Evolutionary conservation across 2,329 filamentous ascomycete genomes (phyloP).

Genomic region (Alternaria infectoria): DNA sequence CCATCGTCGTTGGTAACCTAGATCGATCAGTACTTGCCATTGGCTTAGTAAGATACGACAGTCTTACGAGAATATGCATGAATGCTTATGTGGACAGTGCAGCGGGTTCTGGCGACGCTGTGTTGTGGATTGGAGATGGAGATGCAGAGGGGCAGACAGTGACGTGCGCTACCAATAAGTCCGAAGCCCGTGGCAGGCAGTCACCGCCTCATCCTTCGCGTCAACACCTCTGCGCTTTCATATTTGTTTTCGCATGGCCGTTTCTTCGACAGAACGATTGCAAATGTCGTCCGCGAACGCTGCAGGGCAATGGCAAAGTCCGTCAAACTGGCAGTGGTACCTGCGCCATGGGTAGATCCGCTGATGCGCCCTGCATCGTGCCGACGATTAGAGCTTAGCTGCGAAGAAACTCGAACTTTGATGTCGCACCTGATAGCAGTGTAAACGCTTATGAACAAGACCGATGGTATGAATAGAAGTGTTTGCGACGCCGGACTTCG

Average conservation of each 20-base stretch:
- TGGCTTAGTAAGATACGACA: neutral
- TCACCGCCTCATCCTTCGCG: slow-evolving; percentile 9
- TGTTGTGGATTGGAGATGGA: slow-evolving; percentile 12
- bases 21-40: slow-evolving; percentile 7
- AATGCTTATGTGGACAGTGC: slow-evolving; percentile 4
- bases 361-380: slow-evolving; percentile 9
- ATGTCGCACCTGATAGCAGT: neutral
- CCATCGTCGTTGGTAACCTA: slow-evolving; percentile 61
- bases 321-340: neutral
- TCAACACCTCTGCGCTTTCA: neutral
- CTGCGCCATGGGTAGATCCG: slow-evolving; percentile 13
- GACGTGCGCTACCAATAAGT: slow-evolving; percentile 35
- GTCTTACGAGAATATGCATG: slow-evolving; percentile 49
- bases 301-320: neutral
- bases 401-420: neutral
- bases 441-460: neutral
- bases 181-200: slow-evolving; percentile 22
- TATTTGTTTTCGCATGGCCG: neutral
- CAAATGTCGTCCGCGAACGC: neutral
- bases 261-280: neutral
- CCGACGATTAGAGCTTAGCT: slow-evolving; percentile 2
- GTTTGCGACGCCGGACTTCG: slow-evolving; percentile 6
- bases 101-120: slow-evolving; percentile 6
- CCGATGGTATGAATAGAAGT: neutral
- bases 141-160: slow-evolving; percentile 24